Base-by-base conservation (phyloP, 331 rosid genomes). In the Prunus yedoensis region DNA sequence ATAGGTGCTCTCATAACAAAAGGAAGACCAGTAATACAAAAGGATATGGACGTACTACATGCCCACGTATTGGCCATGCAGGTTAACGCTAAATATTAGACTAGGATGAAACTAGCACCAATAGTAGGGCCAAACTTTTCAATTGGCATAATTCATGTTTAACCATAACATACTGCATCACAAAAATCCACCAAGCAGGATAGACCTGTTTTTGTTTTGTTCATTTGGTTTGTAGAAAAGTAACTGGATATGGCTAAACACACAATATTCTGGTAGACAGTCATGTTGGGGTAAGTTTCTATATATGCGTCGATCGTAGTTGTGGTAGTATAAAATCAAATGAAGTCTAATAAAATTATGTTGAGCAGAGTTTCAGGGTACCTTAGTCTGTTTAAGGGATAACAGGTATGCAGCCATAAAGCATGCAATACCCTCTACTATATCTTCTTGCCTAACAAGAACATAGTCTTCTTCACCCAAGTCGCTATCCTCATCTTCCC, bases 361-460 rank as follows among this genome's bases (percentile, higher is more conserved):
- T 27, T 6, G 3, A 32, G 13, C 30, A 15, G 47, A 35, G 60
- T 69, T 54, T 47, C 41, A 57, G 23, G 43, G 73, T 82, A 89
- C 97, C 91, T 94, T 94, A 66, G 98, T 91, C 81, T 91, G 88
- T 85, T 94, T 87, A 56, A 94, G 89, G 75, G 97, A 90, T 80
- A 88, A 77, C 77, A 94, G 83, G 82, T 94, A 94, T 20, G 95
- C 93, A 63, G 98, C 96, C 97, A 94, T 91, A 86, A 90, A 91
- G 88, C 97, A 91, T 10, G 98, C 23, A 23, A 23, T 0, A 23
- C 0, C 23, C 68, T 94, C 98, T 60, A 91, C 90, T 79, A 91
- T 94, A 85, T 91, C 98, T 78, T 94, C 97, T 80, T 91, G 89
- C 81, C 87, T 85, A 67, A 94, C 92, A 79, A 94, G 89, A 61